phyloP scores from a whole-genome alignment of 305 asterid species.

The Solanum hybrid region DNA sequence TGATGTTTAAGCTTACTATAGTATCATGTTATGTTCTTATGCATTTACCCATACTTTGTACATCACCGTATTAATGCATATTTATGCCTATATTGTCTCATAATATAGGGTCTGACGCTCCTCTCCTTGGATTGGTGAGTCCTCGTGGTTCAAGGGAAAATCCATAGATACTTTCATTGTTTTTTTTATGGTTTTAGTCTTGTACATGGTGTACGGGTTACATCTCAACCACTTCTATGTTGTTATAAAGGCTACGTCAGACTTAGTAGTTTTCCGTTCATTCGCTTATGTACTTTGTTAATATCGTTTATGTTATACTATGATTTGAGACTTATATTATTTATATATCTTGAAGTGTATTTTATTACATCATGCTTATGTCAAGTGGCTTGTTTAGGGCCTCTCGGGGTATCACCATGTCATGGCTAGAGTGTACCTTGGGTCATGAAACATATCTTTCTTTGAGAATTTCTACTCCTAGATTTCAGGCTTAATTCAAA shows the following conservation, averaged over 20 bases:
- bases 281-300: background rate
- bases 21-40: background rate
- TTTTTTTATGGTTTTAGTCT: background rate
- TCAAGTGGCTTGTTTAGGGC: background rate
- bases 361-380: background rate
- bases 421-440: background rate
- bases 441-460: background rate
- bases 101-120: background rate
- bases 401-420: background rate
- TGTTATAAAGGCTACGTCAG: background rate
- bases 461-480: background rate
- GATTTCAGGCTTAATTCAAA: background rate
- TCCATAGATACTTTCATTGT: background rate
- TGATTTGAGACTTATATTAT: background rate
- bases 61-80: background rate
- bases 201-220: background rate
- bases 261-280: background rate
- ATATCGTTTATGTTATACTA: background rate
- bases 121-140: background rate
- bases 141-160: background rate
- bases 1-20: background rate
- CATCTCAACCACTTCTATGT: background rate
- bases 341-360: background rate
- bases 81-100: background rate
- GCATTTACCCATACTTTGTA: background rate